Evolutionary conservation across 2,329 filamentous ascomycete genomes (phyloP).

Genomic region (Dryadomyces quercus-mongolicae): DNA sequence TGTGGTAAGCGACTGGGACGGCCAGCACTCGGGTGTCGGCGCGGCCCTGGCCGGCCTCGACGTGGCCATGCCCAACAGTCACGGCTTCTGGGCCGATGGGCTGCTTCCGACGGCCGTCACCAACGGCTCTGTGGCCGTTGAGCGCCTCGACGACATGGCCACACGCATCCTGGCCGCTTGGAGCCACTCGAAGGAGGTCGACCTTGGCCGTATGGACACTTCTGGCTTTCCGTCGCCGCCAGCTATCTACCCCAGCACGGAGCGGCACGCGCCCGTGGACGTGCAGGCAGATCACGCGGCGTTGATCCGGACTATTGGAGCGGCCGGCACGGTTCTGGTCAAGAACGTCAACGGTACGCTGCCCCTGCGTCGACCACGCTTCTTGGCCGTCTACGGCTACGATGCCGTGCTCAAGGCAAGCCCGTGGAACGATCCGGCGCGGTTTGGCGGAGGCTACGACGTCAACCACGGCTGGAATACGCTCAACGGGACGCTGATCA

Average conservation of each 20-base stretch:
- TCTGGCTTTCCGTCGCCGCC: conserved; percentile 16
- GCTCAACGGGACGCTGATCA: conserved; percentile 37
- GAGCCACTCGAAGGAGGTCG: conserved; percentile 29
- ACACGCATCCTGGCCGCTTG: conserved; percentile 45
- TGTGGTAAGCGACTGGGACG: conserved; percentile 58
- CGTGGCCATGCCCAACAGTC: conserved; percentile 52
- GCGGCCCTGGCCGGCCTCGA: conserved; percentile 50
- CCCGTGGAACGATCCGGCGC: conserved; percentile 35
- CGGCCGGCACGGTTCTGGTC: conserved; percentile 44
- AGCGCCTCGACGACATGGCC: conserved; percentile 67
- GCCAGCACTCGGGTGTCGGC: conserved; percentile 45
- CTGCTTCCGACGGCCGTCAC: conserved; percentile 65
- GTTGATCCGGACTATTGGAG: conserved; percentile 38
- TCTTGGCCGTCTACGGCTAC: conserved; percentile 49
- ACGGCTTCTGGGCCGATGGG: conserved; percentile 39
- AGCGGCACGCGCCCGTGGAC: conserved; percentile 54
- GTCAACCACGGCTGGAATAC: conserved; percentile 39
- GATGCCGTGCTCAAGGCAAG: conserved; percentile 40
- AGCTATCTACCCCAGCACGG: conserved; percentile 29
- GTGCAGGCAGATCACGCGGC: conserved; percentile 37
- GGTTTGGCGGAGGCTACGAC: conserved; percentile 22
- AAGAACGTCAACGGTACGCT: conserved; percentile 52
- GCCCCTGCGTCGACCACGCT: conserved; percentile 30
- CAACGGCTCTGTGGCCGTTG: conserved; percentile 62
- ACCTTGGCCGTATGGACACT: conserved; percentile 7